phyloP scores from a whole-genome alignment of 805 yeast genomes.

The Saturnispora kantuleensis region DNA sequence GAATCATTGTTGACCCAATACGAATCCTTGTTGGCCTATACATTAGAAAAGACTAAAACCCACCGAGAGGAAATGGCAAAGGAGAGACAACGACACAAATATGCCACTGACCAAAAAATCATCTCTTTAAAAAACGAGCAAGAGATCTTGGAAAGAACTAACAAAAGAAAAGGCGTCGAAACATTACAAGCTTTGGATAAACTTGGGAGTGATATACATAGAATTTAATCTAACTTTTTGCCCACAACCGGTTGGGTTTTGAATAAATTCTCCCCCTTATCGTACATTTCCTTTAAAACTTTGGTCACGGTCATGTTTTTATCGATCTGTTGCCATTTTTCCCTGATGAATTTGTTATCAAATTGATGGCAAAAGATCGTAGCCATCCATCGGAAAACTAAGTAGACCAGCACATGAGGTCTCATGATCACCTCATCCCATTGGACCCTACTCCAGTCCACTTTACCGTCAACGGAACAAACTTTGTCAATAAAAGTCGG shows the following conservation, averaged over 20 bases:
- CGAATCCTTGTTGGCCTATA: conserved; percentile 13
- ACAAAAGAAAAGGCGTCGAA: not conserved
- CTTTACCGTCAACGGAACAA: conserved; percentile 7
- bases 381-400: conserved; percentile 15
- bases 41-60: conserved; percentile 16
- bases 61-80: conserved; percentile 24
- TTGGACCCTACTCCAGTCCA: conserved; percentile 8
- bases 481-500: conserved; percentile 1
- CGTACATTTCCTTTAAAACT: conserved; percentile 16
- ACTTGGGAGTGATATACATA: not conserved
- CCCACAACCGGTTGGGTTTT: not conserved
- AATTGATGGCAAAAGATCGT: conserved; percentile 12
- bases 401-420: conserved; percentile 18
- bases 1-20: conserved; percentile 9
- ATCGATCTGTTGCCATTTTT: conserved; percentile 24
- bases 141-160: not conserved
- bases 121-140: not conserved
- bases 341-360: conserved; percentile 17
- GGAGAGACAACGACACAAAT: conserved; percentile 22
- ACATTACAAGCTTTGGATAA: conserved; percentile 3
- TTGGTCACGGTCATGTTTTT: conserved; percentile 19
- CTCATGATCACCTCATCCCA: conserved; percentile 10
- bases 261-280: conserved; percentile 12
- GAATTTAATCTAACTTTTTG: not conserved
- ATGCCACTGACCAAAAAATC: not conserved